Evolutionary conservation across 495 filamentous ascomycete genomes (phyloP).

Genomic region (Apiosordaria backusii): DNA sequence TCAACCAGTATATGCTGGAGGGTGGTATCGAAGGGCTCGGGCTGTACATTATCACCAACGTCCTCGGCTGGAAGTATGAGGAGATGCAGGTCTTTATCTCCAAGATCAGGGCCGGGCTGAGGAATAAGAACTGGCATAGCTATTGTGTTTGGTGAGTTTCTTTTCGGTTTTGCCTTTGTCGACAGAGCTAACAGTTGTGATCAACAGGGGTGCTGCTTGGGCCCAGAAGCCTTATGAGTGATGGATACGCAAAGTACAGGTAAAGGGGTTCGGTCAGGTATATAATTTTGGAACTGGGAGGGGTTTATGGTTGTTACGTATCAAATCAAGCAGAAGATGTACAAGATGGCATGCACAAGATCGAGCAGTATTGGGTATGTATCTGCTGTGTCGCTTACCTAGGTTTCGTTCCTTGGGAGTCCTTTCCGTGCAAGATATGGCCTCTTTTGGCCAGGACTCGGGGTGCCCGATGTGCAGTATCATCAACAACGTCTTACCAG

Average conservation of each 20-base stretch:
- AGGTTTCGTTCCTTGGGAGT: no score
- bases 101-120: conserved; percentile 33
- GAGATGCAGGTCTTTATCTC: conserved; percentile 36
- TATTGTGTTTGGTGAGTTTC: conserved; percentile 30
- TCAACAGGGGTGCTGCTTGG: conserved; percentile 18
- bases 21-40: conserved; percentile 36
- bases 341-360: no score
- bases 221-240: conserved; percentile 32
- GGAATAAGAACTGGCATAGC: conserved; percentile 25
- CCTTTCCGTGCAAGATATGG: no score
- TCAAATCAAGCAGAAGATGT: no score
- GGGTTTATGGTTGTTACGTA: not conserved
- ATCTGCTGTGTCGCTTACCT: no score
- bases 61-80: conserved; percentile 32
- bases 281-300: not conserved
- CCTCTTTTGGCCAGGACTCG: no score
- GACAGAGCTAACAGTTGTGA: not conserved
- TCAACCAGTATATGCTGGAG: conserved; percentile 22
- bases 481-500: no score
- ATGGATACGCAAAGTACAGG: not conserved
- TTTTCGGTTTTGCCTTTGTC: not conserved
- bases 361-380: no score
- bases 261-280: not conserved
- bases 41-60: conserved; percentile 29
- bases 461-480: no score